phyloP scores from a whole-genome alignment of 768 basidiomycete genomes.

The Lentinula raphanica region DNA sequence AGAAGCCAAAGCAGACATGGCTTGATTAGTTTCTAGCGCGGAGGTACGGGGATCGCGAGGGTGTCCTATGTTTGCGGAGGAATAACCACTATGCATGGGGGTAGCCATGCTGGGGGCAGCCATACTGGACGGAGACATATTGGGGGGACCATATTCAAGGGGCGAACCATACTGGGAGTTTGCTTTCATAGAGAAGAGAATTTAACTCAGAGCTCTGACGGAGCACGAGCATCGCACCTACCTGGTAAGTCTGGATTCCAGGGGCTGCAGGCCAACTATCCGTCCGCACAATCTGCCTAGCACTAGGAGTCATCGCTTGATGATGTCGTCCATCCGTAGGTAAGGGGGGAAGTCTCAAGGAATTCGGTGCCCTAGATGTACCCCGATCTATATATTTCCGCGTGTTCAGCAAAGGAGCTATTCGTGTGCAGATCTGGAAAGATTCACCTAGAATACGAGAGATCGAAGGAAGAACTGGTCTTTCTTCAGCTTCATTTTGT shows the following conservation, averaged over 20 bases:
- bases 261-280: constrained; percentile 3
- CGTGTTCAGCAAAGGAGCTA: neutral
- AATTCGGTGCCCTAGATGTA: neutral
- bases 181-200: neutral
- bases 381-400: neutral
- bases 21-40: constrained; percentile 7
- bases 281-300: neutral
- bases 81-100: neutral
- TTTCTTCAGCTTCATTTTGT: constrained; percentile 11
- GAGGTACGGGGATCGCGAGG: constrained; percentile 7
- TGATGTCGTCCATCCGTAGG: neutral
- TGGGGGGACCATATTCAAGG: too few species aligned
- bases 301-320: neutral
- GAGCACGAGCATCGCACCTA: neutral
- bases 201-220: neutral
- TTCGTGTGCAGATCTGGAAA: too few species aligned
- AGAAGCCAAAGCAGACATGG: constrained; percentile 6
- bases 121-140: too few species aligned
- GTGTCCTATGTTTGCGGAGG: neutral
- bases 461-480: constrained; percentile 20
- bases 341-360: constrained; percentile 7
- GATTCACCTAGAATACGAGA: constrained; percentile 18
- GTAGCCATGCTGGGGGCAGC: neutral
- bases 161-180: neutral
- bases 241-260: neutral